Base-by-base conservation (phyloP, 768 basidiomycete species). In the Macrolepiota fuliginosa region DNA sequence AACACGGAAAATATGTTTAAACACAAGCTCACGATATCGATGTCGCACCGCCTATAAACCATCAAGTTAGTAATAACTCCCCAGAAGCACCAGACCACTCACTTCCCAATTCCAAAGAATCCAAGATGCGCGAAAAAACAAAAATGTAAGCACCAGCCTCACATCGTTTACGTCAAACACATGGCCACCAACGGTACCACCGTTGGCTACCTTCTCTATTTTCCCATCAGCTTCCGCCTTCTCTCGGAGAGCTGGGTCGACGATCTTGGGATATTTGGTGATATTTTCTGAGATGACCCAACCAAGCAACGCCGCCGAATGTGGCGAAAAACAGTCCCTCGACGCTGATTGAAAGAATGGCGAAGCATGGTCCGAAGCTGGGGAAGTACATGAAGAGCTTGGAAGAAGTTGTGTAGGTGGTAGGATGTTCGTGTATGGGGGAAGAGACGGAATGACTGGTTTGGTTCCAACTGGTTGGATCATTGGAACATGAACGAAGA, bases 51-150 rank as follows among this genome's bases (percentile, higher is more conserved):
- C 36, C 36, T 12, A 36, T 54, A 15, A n/a, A 61, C 5, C 12
- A 12, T 36, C 36, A 36, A 36, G 12, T 36, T 12, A 12, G 36
- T 36, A 4, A n/a, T 54, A 5, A 49, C 1, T 11, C 19, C 36
- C 4, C 4, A 4, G 36, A 36, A 12, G 12, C 12, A 36, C 10
- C 5, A 36, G 36, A 36, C 36, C 12, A 79, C 89, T 66, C 73
- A 90, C 89, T 90, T 92, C 77, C 90, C 90, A 37, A 85, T 91
- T 7, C 92, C 92, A 68, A 92, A 93, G 73, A 93, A 94, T 1
- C 87, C 92, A 45, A 92, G 83, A 67, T 95, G 92, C 5, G 93
- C 87, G 65, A 94, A 92, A 71, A 91, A 91, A 62, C 94, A 72
- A 74, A n/a, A 94, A 94, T 71, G 92, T 91, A n/a, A n/a, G n/a